These are phyloP conservation scores for Neonectria faginata DNA, from an alignment of 2,329 filamentous ascomycete genomes.

Conservation along the genomic window DNA sequence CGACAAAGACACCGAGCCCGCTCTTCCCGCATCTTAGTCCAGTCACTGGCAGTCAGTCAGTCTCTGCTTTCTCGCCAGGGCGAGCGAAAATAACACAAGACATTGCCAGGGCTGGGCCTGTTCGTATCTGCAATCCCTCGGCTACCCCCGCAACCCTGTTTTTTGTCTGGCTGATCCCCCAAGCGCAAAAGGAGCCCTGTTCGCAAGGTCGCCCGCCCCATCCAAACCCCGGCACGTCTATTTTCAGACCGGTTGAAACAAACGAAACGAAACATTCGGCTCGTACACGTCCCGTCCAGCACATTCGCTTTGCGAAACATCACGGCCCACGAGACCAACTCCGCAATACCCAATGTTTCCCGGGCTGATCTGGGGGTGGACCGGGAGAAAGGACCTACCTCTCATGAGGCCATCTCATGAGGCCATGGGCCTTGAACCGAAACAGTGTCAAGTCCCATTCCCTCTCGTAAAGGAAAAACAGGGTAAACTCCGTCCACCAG, in stretches of 20 bases:
- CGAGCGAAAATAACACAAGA: not conserved
- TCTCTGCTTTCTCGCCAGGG: not conserved
- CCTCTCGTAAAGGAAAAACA: not conserved
- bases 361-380: not conserved
- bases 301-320: not conserved
- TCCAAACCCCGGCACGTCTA: slow-evolving; percentile 16
- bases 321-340: not conserved
- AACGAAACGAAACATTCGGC: slow-evolving; percentile 10
- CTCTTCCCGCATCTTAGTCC: no score
- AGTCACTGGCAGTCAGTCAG: no score
- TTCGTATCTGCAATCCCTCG: not conserved
- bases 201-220: not conserved
- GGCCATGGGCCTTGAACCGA: not conserved
- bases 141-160: not conserved
- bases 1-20: slow-evolving; percentile 26
- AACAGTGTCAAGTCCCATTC: not conserved
- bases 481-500: not conserved
- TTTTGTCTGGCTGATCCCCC: not conserved
- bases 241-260: slow-evolving; percentile 27
- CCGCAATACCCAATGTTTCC: not conserved
- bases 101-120: not conserved
- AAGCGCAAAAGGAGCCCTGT: not conserved
- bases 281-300: not conserved
- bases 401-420: not conserved
- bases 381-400: not conserved